These are phyloP conservation scores for Coemansia sp. DNA, from an alignment of 192 early-diverging fungal species.

Conservation along the genomic window DNA sequence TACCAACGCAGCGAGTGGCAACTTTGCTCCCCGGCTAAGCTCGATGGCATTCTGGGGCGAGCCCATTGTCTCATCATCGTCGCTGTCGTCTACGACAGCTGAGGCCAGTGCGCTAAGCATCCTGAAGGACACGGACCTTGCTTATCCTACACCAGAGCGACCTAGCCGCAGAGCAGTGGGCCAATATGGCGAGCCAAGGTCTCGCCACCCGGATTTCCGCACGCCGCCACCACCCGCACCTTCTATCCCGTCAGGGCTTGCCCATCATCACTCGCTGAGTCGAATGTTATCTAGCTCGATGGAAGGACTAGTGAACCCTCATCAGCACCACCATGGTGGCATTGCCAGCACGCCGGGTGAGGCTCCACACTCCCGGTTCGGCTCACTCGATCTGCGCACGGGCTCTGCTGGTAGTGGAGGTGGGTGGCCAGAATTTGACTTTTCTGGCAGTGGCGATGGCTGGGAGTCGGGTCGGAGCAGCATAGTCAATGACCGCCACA, in stretches of 20 bases:
- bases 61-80: constrained; percentile 7
- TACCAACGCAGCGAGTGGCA: not conserved
- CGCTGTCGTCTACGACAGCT: constrained; percentile 40
- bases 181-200: not conserved
- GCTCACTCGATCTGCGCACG: constrained; percentile 14
- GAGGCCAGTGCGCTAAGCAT: constrained; percentile 57
- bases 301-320: not conserved
- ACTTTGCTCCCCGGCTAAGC: constrained; percentile 9
- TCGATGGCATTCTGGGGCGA: constrained; percentile 20
- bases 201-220: constrained; percentile 5
- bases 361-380: not conserved
- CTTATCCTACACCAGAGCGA: constrained; percentile 45
- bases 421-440: constrained; percentile 19
- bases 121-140: constrained; percentile 53
- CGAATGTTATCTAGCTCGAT: constrained; percentile 6
- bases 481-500: constrained; percentile 22
- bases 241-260: not conserved
- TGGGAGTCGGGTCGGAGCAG: constrained; percentile 31
- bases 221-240: constrained; percentile 14
- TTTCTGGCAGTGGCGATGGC: not conserved
- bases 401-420: not conserved
- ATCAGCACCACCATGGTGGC: not conserved
- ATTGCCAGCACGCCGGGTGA: not conserved
- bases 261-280: constrained; percentile 3
- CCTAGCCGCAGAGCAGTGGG: constrained; percentile 5